Evolutionary conservation across 345 rosid genomes (phyloP).

Genomic region (Boechera stricta): DNA sequence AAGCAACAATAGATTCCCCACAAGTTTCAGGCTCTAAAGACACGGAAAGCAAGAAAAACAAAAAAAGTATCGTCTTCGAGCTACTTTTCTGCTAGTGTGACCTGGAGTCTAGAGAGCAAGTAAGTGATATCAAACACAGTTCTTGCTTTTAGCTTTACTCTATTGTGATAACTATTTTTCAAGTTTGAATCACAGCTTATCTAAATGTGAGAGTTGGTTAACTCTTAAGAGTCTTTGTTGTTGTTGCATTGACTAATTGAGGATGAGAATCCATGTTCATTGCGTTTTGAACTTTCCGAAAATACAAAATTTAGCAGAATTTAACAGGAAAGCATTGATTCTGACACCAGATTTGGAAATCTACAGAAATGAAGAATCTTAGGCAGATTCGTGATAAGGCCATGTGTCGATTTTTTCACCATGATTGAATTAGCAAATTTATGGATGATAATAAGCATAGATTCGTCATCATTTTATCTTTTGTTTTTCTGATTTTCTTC

Average conservation of each 20-base stretch:
- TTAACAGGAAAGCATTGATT: constrained; percentile 27
- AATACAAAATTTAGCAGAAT: neutral
- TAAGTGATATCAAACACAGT: constrained; percentile 18
- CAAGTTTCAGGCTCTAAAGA: constrained; percentile 43
- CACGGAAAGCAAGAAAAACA: constrained; percentile 36
- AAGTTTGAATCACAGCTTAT: constrained; percentile 1
- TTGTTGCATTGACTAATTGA: constrained; percentile 23
- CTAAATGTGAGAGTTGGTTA: constrained; percentile 16
- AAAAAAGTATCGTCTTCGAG: constrained; percentile 14
- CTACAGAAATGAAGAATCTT: constrained; percentile 30
- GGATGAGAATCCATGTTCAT: constrained; percentile 26
- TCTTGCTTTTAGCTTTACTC: constrained; percentile 37
- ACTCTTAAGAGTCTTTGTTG: constrained; percentile 10
- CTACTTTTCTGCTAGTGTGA: constrained; percentile 24
- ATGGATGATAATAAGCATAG: constrained; percentile 39
- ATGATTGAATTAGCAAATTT: constrained; percentile 30
- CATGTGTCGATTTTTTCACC: constrained; percentile 39
- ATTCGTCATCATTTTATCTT: constrained; percentile 7
- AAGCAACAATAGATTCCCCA: constrained; percentile 46
- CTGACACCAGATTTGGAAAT: constrained; percentile 42
- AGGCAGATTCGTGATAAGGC: constrained; percentile 42
- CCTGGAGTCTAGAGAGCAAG: constrained; percentile 44
- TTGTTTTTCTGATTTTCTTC: neutral
- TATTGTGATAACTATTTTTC: constrained; percentile 12
- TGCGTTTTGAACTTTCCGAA: neutral